Evolutionary conservation across 1,139 yeast genomes (phyloP), one percentile per base, ranked within the genome.

Genomic region (Hemisphaericaspora lyxosophila): DNA sequence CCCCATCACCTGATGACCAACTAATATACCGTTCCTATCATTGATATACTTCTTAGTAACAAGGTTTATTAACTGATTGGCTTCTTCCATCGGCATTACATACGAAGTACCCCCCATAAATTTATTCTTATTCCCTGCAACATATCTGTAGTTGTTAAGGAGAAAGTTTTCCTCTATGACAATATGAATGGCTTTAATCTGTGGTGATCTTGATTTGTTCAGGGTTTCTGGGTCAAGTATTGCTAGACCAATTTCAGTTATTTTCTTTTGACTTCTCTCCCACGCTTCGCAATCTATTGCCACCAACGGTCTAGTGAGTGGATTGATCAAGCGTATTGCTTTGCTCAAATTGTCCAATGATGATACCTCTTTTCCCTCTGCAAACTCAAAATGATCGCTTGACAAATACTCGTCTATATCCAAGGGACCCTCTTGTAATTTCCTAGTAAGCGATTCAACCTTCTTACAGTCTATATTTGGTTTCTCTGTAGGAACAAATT

Each of bases 191-290:
- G 73, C 73, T 17, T 67, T 57, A 31, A 79, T 65, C 16, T 58
- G 59, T 1, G 86, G 85, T n/a, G 64, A 41, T 8, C 5, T 36
- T 26, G 20, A 31, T 32, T 17, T n/a, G n/a, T 12, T 89, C 87
- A 3, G 77, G 59, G n/a, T 37, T 39, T 18, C 46, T 12, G 89
- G 87, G 44, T 82, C 85, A 53, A 78, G 82, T 3, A 85, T 68
- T 0, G 86, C 70, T 7, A 85, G 58, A 2, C 95, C 94, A 35
- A 85, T 71, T 52, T 85, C 95, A 0, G 87, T 83, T 18, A 85
- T 66, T 19, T 64, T 53, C 22, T 59, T 53, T 7, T 58, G 64
- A 42, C 68, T 57, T 19, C 61, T 54, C 49, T 85, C 95, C 61
- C 67, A 80, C 8, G 85, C 82, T 56, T 85, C 94, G 14, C 82